These are phyloP conservation scores for Bruguiera hainesii DNA, from an alignment of 441 rosid species.

Conservation along the genomic window DNA sequence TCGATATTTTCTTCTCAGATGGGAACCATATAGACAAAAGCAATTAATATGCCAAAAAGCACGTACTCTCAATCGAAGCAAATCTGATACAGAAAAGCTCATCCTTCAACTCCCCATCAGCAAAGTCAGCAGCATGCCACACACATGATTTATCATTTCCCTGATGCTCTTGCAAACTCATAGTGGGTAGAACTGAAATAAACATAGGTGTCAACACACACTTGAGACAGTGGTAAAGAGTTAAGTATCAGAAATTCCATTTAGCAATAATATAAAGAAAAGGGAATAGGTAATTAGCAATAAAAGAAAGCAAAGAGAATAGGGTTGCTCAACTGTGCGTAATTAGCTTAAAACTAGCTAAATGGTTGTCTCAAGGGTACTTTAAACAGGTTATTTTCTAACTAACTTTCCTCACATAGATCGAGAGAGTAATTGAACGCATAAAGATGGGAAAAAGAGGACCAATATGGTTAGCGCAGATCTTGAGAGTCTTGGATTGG, in stretches of 20 bases:
- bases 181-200: slow-evolving; percentile 52
- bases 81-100: slow-evolving; percentile 82
- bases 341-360: background rate
- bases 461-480: slow-evolving; percentile 94
- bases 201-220: background rate
- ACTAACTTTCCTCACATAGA: background rate
- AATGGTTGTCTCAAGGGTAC: too few species aligned
- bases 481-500: slow-evolving; percentile 86
- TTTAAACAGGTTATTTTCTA: too few species aligned
- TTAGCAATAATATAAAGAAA: background rate
- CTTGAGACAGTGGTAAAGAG: background rate
- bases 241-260: background rate
- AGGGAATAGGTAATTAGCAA: background rate
- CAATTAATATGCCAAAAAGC: background rate
- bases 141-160: slow-evolving; percentile 91
- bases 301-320: background rate
- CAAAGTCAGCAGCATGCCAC: slow-evolving; percentile 84
- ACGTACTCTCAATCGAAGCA: slow-evolving; percentile 76
- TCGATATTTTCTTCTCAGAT: background rate
- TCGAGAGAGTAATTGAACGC: too few species aligned
- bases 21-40: background rate
- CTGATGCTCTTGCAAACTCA: slow-evolving; percentile 73
- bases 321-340: background rate
- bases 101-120: slow-evolving; percentile 87
- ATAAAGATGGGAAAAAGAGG: background rate